phyloP scores from a whole-genome alignment of 441 rosid species.

The Jatropha multifida region DNA sequence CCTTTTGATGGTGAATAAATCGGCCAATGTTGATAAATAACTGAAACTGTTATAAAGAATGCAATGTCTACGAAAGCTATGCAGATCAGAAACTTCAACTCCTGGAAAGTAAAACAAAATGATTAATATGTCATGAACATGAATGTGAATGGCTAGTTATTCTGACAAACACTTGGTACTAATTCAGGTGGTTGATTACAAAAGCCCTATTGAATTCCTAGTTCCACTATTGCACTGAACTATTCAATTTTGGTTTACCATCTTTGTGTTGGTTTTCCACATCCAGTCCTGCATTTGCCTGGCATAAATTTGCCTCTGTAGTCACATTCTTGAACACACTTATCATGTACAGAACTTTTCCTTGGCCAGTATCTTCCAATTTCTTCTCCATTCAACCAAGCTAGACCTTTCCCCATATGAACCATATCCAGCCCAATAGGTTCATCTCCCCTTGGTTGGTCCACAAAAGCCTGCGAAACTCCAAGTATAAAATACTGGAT shows the following conservation, averaged over 20 bases:
- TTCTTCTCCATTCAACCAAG: conserved; percentile 95
- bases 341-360: conserved; percentile 41
- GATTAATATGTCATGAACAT: background rate
- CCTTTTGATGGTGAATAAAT: background rate
- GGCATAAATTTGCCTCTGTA: conserved; percentile 85
- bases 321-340: conserved; percentile 68
- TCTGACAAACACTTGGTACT: no score
- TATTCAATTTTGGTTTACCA: conserved; percentile 47
- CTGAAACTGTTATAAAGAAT: background rate
- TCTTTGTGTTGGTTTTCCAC: conserved; percentile 93
- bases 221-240: background rate
- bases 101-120: background rate
- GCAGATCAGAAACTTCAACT: background rate
- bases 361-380: conserved; percentile 94
- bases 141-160: background rate
- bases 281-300: conserved; percentile 79
- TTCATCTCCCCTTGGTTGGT: conserved; percentile 79
- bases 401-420: conserved; percentile 93
- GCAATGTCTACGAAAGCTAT: background rate
- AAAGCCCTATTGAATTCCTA: background rate
- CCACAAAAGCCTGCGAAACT: conserved; percentile 58
- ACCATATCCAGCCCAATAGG: conserved; percentile 91
- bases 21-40: background rate
- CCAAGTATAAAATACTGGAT: conserved; percentile 6
- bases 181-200: background rate